Conservation (phyloP, 495 filamentous ascomycete genomes). For the Bombardia bombarda region DNA sequence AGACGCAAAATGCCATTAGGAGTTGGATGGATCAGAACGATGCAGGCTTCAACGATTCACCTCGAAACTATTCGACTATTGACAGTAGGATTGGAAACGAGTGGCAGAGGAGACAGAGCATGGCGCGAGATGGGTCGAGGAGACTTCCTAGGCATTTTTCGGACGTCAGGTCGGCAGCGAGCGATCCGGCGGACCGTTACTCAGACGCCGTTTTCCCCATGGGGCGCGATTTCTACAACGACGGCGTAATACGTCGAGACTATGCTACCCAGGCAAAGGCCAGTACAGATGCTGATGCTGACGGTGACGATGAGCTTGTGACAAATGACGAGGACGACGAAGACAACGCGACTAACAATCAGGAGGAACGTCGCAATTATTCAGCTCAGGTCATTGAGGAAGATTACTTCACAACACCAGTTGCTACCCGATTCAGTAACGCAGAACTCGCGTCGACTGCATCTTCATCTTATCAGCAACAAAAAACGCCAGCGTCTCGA, state of each 20-base stretch:
- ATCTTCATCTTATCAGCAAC: slow-evolving; percentile 11
- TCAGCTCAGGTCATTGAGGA: slow-evolving; percentile 22
- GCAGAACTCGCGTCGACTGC: slow-evolving; percentile 12
- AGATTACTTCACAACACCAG: slow-evolving; percentile 41
- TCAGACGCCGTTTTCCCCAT: slow-evolving; percentile 32
- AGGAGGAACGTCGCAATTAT: slow-evolving; percentile 4
- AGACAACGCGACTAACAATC: slow-evolving; percentile 25
- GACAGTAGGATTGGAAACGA: slow-evolving; percentile 30
- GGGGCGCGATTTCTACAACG: slow-evolving; percentile 15
- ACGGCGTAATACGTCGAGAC: slow-evolving; percentile 17
- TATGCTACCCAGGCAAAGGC: slow-evolving; percentile 30
- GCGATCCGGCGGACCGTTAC: slow-evolving; percentile 46
- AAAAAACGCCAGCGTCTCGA: slow-evolving; percentile 16
- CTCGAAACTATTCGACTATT: slow-evolving; percentile 36
- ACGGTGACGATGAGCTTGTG: slow-evolving; percentile 87
- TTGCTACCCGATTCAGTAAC: slow-evolving; percentile 20
- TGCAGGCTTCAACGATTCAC: slow-evolving; percentile 53
- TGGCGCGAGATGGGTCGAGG: slow-evolving; percentile 32
- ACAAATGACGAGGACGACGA: slow-evolving; percentile 60
- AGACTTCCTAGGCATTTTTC: slow-evolving; percentile 32
- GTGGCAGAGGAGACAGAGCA: slow-evolving; percentile 34
- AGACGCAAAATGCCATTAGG: slow-evolving; percentile 67
- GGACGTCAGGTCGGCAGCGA: slow-evolving; percentile 43
- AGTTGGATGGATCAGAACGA: slow-evolving; percentile 78
- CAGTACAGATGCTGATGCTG: slow-evolving; percentile 68